Base-by-base conservation (phyloP, 2,329 filamentous ascomycete species). In the Pseudogymnoascus sp. region DNA sequence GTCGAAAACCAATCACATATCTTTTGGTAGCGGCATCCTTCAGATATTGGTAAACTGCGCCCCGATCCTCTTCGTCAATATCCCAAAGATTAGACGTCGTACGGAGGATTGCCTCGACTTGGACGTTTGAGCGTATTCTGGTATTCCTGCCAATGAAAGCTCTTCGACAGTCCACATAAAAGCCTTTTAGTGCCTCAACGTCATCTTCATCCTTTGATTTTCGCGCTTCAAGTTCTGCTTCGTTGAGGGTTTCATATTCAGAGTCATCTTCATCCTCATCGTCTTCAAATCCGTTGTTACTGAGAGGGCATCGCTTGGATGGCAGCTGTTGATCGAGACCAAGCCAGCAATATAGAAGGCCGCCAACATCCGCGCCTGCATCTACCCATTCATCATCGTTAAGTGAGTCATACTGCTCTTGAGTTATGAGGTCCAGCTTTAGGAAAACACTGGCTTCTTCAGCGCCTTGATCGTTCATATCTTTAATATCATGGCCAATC, bases 381-480 rank as follows among this genome's bases (percentile, higher is more conserved):
- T 56, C 50, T 8, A 56, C 50, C 70, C 71, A 73, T 1, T 73
- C 73, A 1, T 81, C 79, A 2, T 81, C 81, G 19, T 75, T 74
- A 0, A 95, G 75, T 0, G 86, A 90, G 0, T 85, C 75, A 14
- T 81, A 79, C 70, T 96, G 92, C 0, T 77, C 74, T 38, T 82
- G 67, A 0, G 81, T 87, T 61, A 96, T 81, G 1, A 93, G 68
- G 0, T 78, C 81, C 29, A 83, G 72, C 0, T 79, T 71, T 6
- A 78, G 70, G 1, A 96, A 80, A 1, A 81, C 71, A 0, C 79
- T 74, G 1, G 83, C 80, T 13, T 82, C 77, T 0, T 92, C 72
- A 1, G 86, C 74, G 0, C 75, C 72, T 42, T 61, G 59, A 11
- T 26, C 33, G 29, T 61, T 61, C 59, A 61, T 61, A 61, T 40